These are phyloP conservation scores for Gyrodon lividus DNA, from an alignment of 768 basidiomycete species.

Conservation along the genomic window DNA sequence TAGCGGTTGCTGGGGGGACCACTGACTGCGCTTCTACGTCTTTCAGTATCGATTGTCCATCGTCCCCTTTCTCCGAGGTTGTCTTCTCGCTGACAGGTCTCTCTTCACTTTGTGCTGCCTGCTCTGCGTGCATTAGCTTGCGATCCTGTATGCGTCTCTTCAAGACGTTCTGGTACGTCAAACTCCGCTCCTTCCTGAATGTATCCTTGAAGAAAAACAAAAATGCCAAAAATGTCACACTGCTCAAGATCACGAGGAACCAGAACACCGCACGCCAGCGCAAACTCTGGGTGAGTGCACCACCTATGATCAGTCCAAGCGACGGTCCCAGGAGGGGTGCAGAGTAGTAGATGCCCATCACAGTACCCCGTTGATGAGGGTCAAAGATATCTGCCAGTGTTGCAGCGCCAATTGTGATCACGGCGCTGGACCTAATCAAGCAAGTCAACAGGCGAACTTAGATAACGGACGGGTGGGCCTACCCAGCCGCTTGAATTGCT, in stretches of 20 bases:
- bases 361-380: slow-evolving; percentile 68
- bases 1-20: slow-evolving; percentile 6
- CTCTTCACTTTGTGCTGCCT: slow-evolving; percentile 1
- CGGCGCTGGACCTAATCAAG: slow-evolving; percentile 52
- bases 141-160: slow-evolving; percentile 38
- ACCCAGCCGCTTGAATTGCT: slow-evolving; percentile 63
- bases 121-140: slow-evolving; percentile 16
- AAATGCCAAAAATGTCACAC: slow-evolving; percentile 54
- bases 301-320: slow-evolving; percentile 70
- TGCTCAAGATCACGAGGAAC: slow-evolving; percentile 71
- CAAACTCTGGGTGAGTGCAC: slow-evolving; percentile 62
- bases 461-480: slow-evolving; percentile 5
- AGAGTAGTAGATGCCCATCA: slow-evolving; percentile 81
- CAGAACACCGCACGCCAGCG: slow-evolving; percentile 86
- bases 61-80: neutral
- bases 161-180: slow-evolving; percentile 71
- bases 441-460: neutral
- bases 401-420: slow-evolving; percentile 68
- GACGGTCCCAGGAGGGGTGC: slow-evolving; percentile 76
- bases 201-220: slow-evolving; percentile 79
- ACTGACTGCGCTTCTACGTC: slow-evolving; percentile 25
- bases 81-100: slow-evolving; percentile 8
- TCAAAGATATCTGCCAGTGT: slow-evolving; percentile 82
- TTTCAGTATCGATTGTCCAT: slow-evolving; percentile 10
- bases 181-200: slow-evolving; percentile 79